Evolutionary conservation across 2,329 filamentous ascomycete species (phyloP).

Genomic region (Colletotrichum agaves): DNA sequence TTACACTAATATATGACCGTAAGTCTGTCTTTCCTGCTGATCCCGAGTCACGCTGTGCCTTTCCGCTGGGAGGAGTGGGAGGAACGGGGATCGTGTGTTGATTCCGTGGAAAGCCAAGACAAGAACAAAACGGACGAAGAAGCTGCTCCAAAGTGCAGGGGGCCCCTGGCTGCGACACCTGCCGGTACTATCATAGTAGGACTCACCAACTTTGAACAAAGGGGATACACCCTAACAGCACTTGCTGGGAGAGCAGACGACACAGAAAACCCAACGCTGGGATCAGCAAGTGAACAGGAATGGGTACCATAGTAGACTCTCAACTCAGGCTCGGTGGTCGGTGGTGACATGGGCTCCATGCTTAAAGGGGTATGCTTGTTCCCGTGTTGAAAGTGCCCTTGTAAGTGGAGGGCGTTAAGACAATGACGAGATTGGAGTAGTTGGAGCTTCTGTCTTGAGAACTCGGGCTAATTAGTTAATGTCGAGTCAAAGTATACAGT

Average conservation of each 20-base stretch:
- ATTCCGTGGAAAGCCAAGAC: constrained; percentile 31
- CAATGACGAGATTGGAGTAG: constrained; percentile 25
- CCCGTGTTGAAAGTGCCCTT: constrained; percentile 23
- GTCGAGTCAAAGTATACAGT: constrained; percentile 2
- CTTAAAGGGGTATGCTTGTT: constrained; percentile 29
- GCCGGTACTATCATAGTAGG: constrained; percentile 25
- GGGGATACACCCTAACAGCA: constrained; percentile 14
- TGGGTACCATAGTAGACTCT: constrained; percentile 5
- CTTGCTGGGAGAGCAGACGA: too few species aligned
- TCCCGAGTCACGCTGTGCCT: not conserved
- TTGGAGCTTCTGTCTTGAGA: constrained; percentile 34
- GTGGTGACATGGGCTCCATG: constrained; percentile 6
- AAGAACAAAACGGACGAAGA: constrained; percentile 37
- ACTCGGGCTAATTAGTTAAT: constrained; percentile 20
- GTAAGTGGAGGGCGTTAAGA: constrained; percentile 13
- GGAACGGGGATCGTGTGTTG: constrained; percentile 26
- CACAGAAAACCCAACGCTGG: not conserved
- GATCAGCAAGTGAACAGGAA: not conserved
- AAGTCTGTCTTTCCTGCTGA: not conserved
- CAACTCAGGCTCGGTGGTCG: constrained; percentile 10
- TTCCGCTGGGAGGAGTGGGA: constrained; percentile 36
- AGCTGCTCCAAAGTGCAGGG: constrained; percentile 12
- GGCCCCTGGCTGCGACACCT: constrained; percentile 19
- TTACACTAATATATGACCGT: not conserved
- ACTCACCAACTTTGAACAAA: constrained; percentile 2